Evolutionary conservation across 495 filamentous ascomycete species (phyloP).

Genomic region (Lepidopterella palustris): DNA sequence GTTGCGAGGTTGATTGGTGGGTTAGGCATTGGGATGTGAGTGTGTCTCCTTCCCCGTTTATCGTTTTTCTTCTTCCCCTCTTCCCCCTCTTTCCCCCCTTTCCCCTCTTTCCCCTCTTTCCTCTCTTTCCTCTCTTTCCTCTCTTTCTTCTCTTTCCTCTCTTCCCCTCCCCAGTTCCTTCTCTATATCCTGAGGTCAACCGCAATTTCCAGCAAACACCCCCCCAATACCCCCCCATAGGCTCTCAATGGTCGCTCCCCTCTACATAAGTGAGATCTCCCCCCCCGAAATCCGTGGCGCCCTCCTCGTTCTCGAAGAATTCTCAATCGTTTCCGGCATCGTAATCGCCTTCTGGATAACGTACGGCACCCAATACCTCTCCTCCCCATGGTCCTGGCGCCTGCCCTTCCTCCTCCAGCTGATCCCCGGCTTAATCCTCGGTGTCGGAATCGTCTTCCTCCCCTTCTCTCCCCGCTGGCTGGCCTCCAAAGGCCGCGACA

Average conservation of each 20-base stretch:
- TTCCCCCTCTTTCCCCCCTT: too few species aligned
- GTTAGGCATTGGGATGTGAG: constrained; percentile 51
- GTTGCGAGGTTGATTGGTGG: constrained; percentile 58
- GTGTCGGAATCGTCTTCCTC: constrained; percentile 29
- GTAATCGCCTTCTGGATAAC: constrained; percentile 37
- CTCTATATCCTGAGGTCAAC: too few species aligned
- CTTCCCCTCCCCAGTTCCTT: too few species aligned
- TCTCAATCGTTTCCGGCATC: constrained; percentile 35
- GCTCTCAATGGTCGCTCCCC: constrained; percentile 28
- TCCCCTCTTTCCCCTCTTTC: too few species aligned
- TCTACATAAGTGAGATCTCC: constrained; percentile 36
- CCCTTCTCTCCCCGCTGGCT: constrained; percentile 35
- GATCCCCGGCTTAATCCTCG: constrained; percentile 30
- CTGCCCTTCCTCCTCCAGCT: constrained; percentile 35
- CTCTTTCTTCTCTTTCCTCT: too few species aligned
- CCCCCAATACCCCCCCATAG: constrained; percentile 22
- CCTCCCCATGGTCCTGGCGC: constrained; percentile 30
- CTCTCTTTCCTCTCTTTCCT: too few species aligned
- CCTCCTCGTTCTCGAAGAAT: constrained; percentile 33
- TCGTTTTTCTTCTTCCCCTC: too few species aligned
- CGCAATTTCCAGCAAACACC: too few species aligned
- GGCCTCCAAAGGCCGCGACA: constrained; percentile 27
- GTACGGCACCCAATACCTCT: constrained; percentile 31
- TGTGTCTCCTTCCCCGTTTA: too few species aligned
- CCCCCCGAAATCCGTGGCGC: constrained; percentile 35